Conservation (phyloP, 352 stramenopile genomes). For the Phytophthora hibernalis region DNA sequence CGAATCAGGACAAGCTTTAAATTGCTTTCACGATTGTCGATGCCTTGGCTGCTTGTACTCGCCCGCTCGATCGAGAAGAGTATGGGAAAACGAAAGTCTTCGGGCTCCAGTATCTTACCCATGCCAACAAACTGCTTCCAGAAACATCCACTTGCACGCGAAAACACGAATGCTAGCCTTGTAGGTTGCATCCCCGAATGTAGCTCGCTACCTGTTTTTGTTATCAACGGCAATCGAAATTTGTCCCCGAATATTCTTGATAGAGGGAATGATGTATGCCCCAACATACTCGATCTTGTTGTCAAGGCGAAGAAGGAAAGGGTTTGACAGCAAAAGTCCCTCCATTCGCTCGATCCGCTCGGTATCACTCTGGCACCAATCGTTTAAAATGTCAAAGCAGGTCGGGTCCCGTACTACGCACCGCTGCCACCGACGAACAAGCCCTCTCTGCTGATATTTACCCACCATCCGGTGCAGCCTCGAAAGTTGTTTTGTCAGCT, state of each 20-base stretch:
- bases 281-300: slow-evolving; percentile 70
- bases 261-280: slow-evolving; percentile 45
- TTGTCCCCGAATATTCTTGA: slow-evolving; percentile 24
- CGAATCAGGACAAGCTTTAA: slow-evolving; percentile 54
- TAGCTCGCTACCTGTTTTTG: slow-evolving; percentile 2
- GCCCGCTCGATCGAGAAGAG: slow-evolving; percentile 42
- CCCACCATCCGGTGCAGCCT: slow-evolving; percentile 55
- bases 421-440: slow-evolving; percentile 60
- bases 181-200: slow-evolving; percentile 12
- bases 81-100: slow-evolving; percentile 56
- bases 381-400: slow-evolving; percentile 73
- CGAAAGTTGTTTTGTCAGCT: slow-evolving; percentile 64
- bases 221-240: slow-evolving; percentile 9
- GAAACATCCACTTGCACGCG: slow-evolving; percentile 33
- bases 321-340: slow-evolving; percentile 52
- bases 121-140: slow-evolving; percentile 65
- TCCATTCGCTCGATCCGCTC: slow-evolving; percentile 63
- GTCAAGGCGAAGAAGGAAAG: slow-evolving; percentile 67
- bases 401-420: slow-evolving; percentile 47
- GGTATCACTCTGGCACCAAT: slow-evolving; percentile 62
- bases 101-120: slow-evolving; percentile 41
- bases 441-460: slow-evolving; percentile 52
- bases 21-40: slow-evolving; percentile 26
- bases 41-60: slow-evolving; percentile 10
- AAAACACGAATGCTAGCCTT: slow-evolving; percentile 54